Evolutionary conservation across 306 rosid genomes (phyloP).

Genomic region (Medicago lupulina): DNA sequence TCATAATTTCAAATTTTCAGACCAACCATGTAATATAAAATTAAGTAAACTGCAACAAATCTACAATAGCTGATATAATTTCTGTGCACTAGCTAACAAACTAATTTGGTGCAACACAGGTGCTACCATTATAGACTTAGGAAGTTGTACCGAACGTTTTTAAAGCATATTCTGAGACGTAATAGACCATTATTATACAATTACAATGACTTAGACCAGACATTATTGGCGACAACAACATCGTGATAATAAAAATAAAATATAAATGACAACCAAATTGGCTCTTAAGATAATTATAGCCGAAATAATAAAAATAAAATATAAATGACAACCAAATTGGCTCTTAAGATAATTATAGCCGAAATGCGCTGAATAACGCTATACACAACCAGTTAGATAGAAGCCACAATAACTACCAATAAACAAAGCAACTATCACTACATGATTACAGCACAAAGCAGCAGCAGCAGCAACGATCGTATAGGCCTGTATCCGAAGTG

Average conservation of each 20-base stretch:
- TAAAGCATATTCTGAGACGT: constrained; percentile 1
- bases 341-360: constrained; percentile 32
- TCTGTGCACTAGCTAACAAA: no score
- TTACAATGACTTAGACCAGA: neutral
- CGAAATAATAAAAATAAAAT: neutral
- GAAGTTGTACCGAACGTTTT: constrained; percentile 16
- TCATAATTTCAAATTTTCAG: no score
- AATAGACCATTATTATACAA: constrained; percentile 12
- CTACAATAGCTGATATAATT: no score
- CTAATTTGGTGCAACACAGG: no score
- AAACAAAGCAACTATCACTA: constrained; percentile 27
- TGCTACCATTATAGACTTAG: neutral
- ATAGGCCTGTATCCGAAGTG: constrained; percentile 30
- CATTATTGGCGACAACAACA: neutral
- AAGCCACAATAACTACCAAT: constrained; percentile 33
- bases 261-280: constrained; percentile 21
- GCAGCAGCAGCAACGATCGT: constrained; percentile 8
- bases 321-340: constrained; percentile 27
- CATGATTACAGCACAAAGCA: constrained; percentile 29
- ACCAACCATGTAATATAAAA: no score
- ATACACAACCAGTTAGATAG: constrained; percentile 44
- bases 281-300: constrained; percentile 33
- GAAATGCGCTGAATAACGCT: constrained; percentile 23
- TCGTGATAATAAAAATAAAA: neutral
- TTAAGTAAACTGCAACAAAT: no score